Conservation (phyloP, 164 flowering plant species). For the Magnolia kwangsiensis region DNA sequence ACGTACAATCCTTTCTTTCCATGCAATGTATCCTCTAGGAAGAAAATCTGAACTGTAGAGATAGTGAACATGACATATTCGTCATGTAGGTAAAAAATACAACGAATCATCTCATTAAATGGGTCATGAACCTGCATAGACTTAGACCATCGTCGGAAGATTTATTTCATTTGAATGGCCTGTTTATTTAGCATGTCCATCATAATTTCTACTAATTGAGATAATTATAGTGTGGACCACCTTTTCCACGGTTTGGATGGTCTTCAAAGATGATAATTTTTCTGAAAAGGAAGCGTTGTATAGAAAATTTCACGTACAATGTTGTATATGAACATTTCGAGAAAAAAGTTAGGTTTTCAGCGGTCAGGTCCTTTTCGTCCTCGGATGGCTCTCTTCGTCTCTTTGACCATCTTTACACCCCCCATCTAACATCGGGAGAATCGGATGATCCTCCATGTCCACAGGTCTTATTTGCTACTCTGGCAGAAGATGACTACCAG, state of each 20-base stretch:
- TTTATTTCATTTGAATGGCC: too few relatives aligned
- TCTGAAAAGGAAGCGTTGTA: not conserved
- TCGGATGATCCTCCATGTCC: not conserved
- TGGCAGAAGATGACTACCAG: not conserved
- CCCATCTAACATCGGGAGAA: not conserved
- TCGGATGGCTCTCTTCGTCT: not conserved
- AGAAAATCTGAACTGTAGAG: not conserved
- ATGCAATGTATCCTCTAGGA: not conserved
- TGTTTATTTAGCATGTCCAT: too few relatives aligned
- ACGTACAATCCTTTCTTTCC: not conserved
- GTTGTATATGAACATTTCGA: not conserved
- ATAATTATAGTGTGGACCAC: not conserved
- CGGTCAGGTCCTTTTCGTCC: slow-evolving; percentile 3
- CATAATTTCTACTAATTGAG: too few relatives aligned
- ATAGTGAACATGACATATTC: too few relatives aligned
- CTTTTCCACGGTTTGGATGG: not conserved
- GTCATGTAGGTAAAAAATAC: too few relatives aligned
- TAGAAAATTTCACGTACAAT: not conserved
- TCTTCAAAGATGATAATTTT: not conserved
- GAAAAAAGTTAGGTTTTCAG: slow-evolving; percentile 1
- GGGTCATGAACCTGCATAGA: too few relatives aligned
- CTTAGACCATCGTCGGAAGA: too few relatives aligned
- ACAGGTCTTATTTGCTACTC: not conserved
- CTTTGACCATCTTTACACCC: slow-evolving; percentile 12
- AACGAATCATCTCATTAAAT: too few relatives aligned